phyloP scores from a whole-genome alignment of 2,329 filamentous ascomycete genomes.

The Chaetothyriales sp. region DNA sequence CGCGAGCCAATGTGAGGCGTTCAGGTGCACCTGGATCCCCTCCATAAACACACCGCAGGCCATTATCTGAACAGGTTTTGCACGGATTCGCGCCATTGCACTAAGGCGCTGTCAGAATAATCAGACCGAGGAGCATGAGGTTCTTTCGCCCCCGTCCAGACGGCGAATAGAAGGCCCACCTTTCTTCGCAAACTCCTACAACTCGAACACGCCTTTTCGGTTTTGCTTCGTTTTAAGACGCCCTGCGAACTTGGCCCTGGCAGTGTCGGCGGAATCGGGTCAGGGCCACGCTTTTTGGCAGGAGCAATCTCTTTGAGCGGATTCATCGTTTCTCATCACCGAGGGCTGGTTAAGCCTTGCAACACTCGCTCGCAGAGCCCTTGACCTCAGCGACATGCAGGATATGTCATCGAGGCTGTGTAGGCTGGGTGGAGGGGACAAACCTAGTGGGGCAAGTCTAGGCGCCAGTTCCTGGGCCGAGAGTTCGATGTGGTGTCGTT shows the following conservation, averaged over 20 bases:
- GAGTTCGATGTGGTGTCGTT: background rate
- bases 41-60: conserved; percentile 5
- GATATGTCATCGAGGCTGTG: too few species aligned
- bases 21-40: conserved; percentile 3
- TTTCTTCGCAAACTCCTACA: conserved; percentile 5
- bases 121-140: background rate
- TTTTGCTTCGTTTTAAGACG: conserved; percentile 5
- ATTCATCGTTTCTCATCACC: conserved; percentile 1
- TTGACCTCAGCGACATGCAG: background rate
- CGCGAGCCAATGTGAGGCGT: conserved; percentile 5
- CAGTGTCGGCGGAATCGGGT: background rate
- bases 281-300: conserved; percentile 1
- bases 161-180: background rate
- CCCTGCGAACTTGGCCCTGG: background rate
- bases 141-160: background rate
- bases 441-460: too few species aligned
- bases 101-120: background rate
- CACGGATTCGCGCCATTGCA: conserved; percentile 8
- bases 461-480: background rate
- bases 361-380: background rate
- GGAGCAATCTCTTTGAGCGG: conserved; percentile 7
- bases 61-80: conserved; percentile 5
- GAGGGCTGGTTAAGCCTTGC: background rate
- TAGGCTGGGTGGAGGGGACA: background rate
- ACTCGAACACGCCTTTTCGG: conserved; percentile 7